Evolutionary conservation across 371 early-diverging fungal species (phyloP).

Genomic region (Mycotypha africana): DNA sequence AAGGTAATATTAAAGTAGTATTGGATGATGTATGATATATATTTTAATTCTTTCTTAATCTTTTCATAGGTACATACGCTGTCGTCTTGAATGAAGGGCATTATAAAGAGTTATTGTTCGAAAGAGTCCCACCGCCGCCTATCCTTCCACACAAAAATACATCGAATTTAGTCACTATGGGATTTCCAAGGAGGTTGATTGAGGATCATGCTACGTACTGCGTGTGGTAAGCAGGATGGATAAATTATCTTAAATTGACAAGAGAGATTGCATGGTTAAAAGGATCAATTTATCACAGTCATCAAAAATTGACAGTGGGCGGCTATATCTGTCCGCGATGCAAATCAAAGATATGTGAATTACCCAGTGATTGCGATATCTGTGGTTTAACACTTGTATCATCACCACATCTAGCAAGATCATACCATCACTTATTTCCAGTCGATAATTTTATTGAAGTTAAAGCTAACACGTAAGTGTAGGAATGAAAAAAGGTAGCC

Average conservation of each 20-base stretch:
- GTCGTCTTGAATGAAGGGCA: constrained; percentile 85
- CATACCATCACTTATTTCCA: constrained; percentile 96
- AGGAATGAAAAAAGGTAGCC: constrained; percentile 17
- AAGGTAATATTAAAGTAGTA: constrained; percentile 43
- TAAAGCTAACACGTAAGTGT: too few species aligned
- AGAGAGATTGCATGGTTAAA: too few species aligned
- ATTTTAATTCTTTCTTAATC: not conserved
- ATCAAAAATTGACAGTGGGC: constrained; percentile 66
- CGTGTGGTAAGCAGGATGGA: constrained; percentile 57
- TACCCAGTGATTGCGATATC: constrained; percentile 93
- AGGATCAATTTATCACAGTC: constrained; percentile 31
- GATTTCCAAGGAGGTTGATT: constrained; percentile 72
- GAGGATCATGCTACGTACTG: constrained; percentile 70
- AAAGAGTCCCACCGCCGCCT: constrained; percentile 80
- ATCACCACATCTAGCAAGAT: constrained; percentile 87
- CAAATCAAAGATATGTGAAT: constrained; percentile 74
- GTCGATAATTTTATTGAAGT: constrained; percentile 67
- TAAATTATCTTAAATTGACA: too few species aligned
- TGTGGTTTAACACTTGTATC: constrained; percentile 89
- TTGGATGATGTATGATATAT: not conserved
- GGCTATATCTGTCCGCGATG: constrained; percentile 92
- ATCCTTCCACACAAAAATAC: constrained; percentile 55
- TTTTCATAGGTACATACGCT: constrained; percentile 64
- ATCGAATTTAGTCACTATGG: constrained; percentile 82
- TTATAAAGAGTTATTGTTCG: constrained; percentile 73